Base-by-base conservation (phyloP, 2,329 filamentous ascomycete genomes). In the Westerdykella aurantiaca region DNA sequence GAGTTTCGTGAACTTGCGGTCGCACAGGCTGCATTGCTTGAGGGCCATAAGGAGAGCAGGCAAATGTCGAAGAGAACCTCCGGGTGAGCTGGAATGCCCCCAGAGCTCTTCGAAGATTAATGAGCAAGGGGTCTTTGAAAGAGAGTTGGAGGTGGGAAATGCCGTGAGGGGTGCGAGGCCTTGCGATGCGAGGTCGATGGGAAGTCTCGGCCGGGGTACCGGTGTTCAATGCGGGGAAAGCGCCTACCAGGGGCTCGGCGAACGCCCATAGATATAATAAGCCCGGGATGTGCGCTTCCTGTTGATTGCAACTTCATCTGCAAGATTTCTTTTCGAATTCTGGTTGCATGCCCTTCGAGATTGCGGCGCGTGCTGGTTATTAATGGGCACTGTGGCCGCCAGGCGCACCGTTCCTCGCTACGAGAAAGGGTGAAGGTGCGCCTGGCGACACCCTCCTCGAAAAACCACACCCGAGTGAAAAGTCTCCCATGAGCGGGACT, bases 1-100 rank as follows among this genome's bases (percentile, higher is more conserved):
- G 23, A 72, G 74, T 61, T 78, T 78, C 48, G 73, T 76, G 64
- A 78, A 78, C 48, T 72, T 73, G 49, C 74, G 71, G 49, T 76
- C 75, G 66, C 75, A 78, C 56, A 64, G 56, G 50, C 62, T 66
- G 57, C 64, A 67, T 52, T 66, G 64, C 42, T 67, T 67, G 51
- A 67, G 47, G 52, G 64, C 61, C 64, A 67, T 66, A 47, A 38
- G 42, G 45, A 41, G 43, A 23, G 47, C 42, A 21, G 40, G 25
- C 7, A 9, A 7, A 38, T 29, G 44, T 14, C 31, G 42, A 41
- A 37, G 38, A 25, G 39, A 18, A 22, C 25, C 42, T 48, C 31
- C 23, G 37, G 41, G 41, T 46, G 46, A 45, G 48, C 48, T 42
- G 9, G 25, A 33, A 41, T 43, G 45, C 39, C 45, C 42, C 42